These are phyloP conservation scores for Atkinsonella texensis DNA, from an alignment of 2,329 filamentous ascomycete genomes.

Conservation along the genomic window DNA sequence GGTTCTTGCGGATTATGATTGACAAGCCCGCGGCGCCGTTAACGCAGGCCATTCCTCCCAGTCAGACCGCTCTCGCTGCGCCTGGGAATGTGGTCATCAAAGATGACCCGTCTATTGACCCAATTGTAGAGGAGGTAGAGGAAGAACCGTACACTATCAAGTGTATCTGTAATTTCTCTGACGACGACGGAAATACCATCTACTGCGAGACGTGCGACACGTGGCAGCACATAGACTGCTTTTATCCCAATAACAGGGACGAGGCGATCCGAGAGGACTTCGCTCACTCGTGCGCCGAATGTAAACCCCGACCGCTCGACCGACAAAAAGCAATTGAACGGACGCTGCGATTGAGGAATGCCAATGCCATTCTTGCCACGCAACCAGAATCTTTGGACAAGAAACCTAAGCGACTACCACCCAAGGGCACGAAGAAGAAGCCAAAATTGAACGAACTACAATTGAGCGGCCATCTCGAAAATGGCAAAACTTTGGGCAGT, in stretches of 20 bases:
- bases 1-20: slow-evolving; percentile 48
- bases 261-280: slow-evolving; percentile 60
- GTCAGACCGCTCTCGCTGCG: slow-evolving; percentile 34
- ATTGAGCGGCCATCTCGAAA: slow-evolving; percentile 45
- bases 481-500: slow-evolving; percentile 29
- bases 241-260: slow-evolving; percentile 65
- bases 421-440: slow-evolving; percentile 85
- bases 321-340: slow-evolving; percentile 62
- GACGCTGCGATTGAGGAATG: slow-evolving; percentile 44
- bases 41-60: slow-evolving; percentile 44
- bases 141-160: slow-evolving; percentile 91
- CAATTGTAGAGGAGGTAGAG: slow-evolving; percentile 41
- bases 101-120: slow-evolving; percentile 25
- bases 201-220: slow-evolving; percentile 93
- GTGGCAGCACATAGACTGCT: slow-evolving; percentile 98
- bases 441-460: slow-evolving; percentile 56
- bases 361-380: slow-evolving; percentile 19
- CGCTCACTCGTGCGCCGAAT: slow-evolving; percentile 81
- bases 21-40: slow-evolving; percentile 42
- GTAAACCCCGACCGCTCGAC: slow-evolving; percentile 67
- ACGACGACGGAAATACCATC: slow-evolving; percentile 96
- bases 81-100: slow-evolving; percentile 19
- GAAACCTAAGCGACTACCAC: slow-evolving; percentile 59
- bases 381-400: slow-evolving; percentile 43
- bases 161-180: slow-evolving; percentile 87